Base-by-base conservation (phyloP, 2,329 filamentous ascomycete species). In the Aschersonia sp. region DNA sequence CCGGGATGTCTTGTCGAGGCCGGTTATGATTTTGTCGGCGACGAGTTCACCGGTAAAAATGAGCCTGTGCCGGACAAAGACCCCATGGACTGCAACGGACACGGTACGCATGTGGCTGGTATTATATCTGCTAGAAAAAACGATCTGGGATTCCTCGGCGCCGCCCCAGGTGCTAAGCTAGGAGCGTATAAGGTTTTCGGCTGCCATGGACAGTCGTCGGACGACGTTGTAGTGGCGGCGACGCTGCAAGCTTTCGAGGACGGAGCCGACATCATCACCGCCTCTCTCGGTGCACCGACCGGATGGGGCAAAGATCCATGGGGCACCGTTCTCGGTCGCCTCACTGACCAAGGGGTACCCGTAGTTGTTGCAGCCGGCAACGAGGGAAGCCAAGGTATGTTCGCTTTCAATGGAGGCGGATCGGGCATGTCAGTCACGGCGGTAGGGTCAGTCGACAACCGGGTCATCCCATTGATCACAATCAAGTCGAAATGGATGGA, bases 21-120 rank as follows among this genome's bases (percentile, higher is more conserved):
- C 47, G 71, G 72, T 2, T 63, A 60, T 31, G 70, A 73, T 41
- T 57, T 73, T 45, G 62, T 68, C 3, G 68, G 68, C 7, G 65
- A 72, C 48, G 47, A 45, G 7, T 59, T 51, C 31, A 58, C 57
- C 20, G 61, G 59, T 5, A 47, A 49, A 5, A 59, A 58, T 20
- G 44, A 48, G 0, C 62, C 64, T 3, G 51, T 58, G 0, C 66
- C 67, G 0, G 65, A 66, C 44, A 47, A 53, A 1, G 66, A 70
- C 46, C 68, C 68, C 2, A 64, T 63, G 40, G 60, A 61, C 46
- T 66, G 65, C 48, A 51, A 54, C 4, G 69, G 68, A 4, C 69
- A 72, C 52, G 69, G 69, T 1, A 70, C 70, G 0, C 66, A 69
- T 48, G 65, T 68, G 30, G 63, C 69, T 9, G 71, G 71, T 42